phyloP scores from a whole-genome alignment of 768 basidiomycete genomes.

The Boletus reticuloceps region DNA sequence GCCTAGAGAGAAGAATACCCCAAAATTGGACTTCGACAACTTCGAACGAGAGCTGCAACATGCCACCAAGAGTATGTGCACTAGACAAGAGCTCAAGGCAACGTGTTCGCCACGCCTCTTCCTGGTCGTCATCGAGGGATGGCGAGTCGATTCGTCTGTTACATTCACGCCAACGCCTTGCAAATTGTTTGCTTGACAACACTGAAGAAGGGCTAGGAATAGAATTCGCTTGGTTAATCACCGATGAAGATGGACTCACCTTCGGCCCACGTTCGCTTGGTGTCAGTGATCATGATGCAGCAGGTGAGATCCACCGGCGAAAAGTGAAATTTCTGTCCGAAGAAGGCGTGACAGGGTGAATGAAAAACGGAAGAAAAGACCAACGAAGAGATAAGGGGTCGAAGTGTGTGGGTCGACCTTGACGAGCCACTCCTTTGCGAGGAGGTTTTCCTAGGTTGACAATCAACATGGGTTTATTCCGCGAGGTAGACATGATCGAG shows the following conservation, averaged over 20 bases:
- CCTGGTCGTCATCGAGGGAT: conserved; percentile 38
- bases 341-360: conserved; percentile 3
- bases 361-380: conserved; percentile 29
- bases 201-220: conserved; percentile 35
- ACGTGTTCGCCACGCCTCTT: conserved; percentile 60
- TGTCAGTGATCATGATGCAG: conserved; percentile 68
- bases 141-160: conserved; percentile 40
- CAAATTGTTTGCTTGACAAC: conserved; percentile 54
- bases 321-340: conserved; percentile 59
- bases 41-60: conserved; percentile 57
- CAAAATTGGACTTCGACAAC: conserved; percentile 55
- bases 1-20: conserved; percentile 39
- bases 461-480: neutral
- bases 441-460: conserved; percentile 48
- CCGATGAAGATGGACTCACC: conserved; percentile 39
- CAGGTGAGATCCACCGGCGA: conserved; percentile 57
- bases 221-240: conserved; percentile 21
- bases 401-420: conserved; percentile 60
- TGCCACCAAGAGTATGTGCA: conserved; percentile 61
- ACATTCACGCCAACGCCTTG: conserved; percentile 66
- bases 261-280: conserved; percentile 73
- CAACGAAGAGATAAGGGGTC: conserved; percentile 69
- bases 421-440: conserved; percentile 72
- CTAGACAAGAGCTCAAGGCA: conserved; percentile 53
- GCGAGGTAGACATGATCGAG: neutral